A percentile compares a stretch with the other conserved stretches of the same genome.
Evolutionary conservation across 129 eudicot genomes (phyloP).

Genomic region (Artemisia argyi): DNA sequence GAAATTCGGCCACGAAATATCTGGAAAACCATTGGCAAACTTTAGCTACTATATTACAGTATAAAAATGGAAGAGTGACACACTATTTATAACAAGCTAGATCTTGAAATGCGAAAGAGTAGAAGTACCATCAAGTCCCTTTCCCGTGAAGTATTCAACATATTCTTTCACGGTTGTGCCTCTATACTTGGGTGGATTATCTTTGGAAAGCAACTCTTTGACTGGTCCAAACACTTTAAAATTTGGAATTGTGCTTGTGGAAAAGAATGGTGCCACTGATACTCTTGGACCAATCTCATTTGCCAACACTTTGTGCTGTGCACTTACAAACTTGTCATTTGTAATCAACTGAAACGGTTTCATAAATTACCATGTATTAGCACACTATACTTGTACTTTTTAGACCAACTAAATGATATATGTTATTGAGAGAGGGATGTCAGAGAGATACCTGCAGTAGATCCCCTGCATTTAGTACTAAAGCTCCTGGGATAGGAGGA

Average conservation of each 20-base stretch:
- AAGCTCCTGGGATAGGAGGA: constrained; percentile 19
- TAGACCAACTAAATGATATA: neutral
- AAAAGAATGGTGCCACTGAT: constrained; percentile 52
- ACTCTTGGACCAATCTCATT: constrained; percentile 44
- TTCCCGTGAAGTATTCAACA: neutral
- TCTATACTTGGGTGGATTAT: constrained; percentile 45
- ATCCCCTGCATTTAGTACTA: constrained; percentile 44
- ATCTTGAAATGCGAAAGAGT: constrained; percentile 40
- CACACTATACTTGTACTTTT: neutral
- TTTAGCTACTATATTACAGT: no score
- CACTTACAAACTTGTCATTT: no score
- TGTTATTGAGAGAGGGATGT: neutral
- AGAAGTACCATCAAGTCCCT: constrained; percentile 13
- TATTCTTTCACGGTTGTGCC: constrained; percentile 34
- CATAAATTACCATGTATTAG: neutral
- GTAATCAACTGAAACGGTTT: constrained; percentile 38
- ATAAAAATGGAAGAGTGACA: no score
- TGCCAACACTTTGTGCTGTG: no score
- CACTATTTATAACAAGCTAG: constrained; percentile 8
- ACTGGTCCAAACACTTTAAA: constrained; percentile 45
- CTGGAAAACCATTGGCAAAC: no score
- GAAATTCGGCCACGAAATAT: no score
- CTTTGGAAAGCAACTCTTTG: constrained; percentile 17
- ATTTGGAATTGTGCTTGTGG: constrained; percentile 3
- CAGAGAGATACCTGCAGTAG: constrained; percentile 36